A percentile compares a stretch with the other conserved stretches of the same genome.
Evolutionary conservation across 805 yeast species (phyloP).

Genomic region (Maudiozyma turicensis): DNA sequence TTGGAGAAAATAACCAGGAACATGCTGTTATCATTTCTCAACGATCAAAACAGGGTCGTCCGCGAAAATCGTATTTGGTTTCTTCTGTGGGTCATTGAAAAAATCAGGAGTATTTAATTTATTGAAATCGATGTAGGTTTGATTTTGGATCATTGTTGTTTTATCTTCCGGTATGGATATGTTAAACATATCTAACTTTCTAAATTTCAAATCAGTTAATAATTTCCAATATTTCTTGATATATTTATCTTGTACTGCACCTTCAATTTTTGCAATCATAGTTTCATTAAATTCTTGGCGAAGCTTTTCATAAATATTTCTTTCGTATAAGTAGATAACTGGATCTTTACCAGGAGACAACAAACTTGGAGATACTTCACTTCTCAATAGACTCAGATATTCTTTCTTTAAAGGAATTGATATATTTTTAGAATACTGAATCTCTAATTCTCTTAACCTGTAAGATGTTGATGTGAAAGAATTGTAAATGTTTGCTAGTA

Average conservation of each 20-base stretch:
- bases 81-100: neutral
- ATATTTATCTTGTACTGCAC: slow-evolving; percentile 5
- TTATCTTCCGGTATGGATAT: neutral
- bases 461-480: slow-evolving; percentile 14
- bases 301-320: slow-evolving; percentile 1
- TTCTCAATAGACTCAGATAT: slow-evolving; percentile 7
- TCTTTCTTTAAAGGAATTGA: slow-evolving; percentile 6
- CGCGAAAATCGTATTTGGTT: slow-evolving; percentile 1
- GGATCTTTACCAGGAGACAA: slow-evolving; percentile 15
- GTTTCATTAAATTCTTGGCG: slow-evolving; percentile 4
- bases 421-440: slow-evolving; percentile 10
- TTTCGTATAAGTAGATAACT: slow-evolving; percentile 11
- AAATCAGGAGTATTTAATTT: slow-evolving; percentile 3
- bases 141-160: neutral
- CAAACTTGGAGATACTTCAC: slow-evolving; percentile 8
- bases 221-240: slow-evolving; percentile 9
- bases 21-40: neutral
- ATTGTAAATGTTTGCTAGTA: slow-evolving; percentile 12
- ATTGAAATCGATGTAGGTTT: slow-evolving; percentile 5
- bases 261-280: slow-evolving; percentile 1
- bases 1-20: no score
- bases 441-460: slow-evolving; percentile 18
- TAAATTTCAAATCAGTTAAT: slow-evolving; percentile 6
- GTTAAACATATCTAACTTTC: slow-evolving; percentile 7
- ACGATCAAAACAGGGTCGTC: slow-evolving; percentile 1